phyloP scores from a whole-genome alignment of 2,329 filamentous ascomycete genomes.

The Hirsutella rhossiliensis region DNA sequence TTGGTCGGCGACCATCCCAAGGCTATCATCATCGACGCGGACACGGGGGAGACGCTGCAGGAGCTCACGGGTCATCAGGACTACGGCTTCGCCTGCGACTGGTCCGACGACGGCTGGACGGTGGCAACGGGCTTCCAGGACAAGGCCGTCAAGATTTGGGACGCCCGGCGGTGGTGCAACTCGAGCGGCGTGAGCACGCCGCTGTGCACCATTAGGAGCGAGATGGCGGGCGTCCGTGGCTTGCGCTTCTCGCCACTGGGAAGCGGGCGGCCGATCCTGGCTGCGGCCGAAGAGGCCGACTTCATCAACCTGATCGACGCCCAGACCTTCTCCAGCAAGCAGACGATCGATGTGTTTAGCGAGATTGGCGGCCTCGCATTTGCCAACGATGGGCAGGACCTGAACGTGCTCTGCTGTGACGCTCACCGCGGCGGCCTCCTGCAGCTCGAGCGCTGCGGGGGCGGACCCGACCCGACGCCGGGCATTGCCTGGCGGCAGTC shows the following conservation, averaged over 20 bases:
- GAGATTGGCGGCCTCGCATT: slow-evolving; percentile 60
- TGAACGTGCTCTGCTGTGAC: slow-evolving; percentile 60
- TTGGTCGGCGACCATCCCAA: slow-evolving; percentile 59
- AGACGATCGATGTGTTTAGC: slow-evolving; percentile 63
- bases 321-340: slow-evolving; percentile 49
- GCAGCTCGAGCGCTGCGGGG: slow-evolving; percentile 39
- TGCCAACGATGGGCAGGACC: slow-evolving; percentile 51
- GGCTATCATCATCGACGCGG: slow-evolving; percentile 56
- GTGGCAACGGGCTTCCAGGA: slow-evolving; percentile 72
- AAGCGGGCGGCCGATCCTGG: slow-evolving; percentile 52
- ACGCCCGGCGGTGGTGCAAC: slow-evolving; percentile 56
- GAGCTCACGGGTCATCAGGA: slow-evolving; percentile 53
- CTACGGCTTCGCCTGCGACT: slow-evolving; percentile 66
- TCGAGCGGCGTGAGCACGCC: slow-evolving; percentile 34
- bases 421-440: slow-evolving; percentile 52
- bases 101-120: slow-evolving; percentile 65
- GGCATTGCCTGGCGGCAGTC: not conserved
- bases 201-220: slow-evolving; percentile 44
- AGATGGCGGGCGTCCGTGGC: slow-evolving; percentile 57
- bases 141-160: slow-evolving; percentile 61
- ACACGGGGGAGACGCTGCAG: slow-evolving; percentile 47
- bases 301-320: slow-evolving; percentile 60
- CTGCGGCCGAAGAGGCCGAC: slow-evolving; percentile 67
- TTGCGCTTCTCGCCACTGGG: slow-evolving; percentile 62
- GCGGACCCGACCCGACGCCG: slow-evolving; percentile 13